phyloP scores from a whole-genome alignment of 768 basidiomycete species.

The Serendipita vermifera region DNA sequence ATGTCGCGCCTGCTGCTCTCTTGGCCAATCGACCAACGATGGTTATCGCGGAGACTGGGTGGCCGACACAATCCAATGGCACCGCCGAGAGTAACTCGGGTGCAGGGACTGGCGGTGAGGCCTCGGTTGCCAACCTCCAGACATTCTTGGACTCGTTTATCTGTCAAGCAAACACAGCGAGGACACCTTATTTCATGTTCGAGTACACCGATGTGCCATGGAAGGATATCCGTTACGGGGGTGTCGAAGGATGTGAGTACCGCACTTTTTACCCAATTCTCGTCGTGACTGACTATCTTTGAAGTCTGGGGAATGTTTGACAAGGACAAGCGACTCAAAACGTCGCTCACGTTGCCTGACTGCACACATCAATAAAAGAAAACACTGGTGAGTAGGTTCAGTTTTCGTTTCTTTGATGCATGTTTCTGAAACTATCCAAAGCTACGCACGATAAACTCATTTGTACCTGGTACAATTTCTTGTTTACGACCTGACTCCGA shows the following conservation, averaged over 20 bases:
- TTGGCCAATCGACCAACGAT: conserved; percentile 63
- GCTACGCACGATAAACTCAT: no score
- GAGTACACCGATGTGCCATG: conserved; percentile 72
- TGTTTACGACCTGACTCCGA: no score
- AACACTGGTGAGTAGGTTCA: no score
- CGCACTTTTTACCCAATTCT: conserved; percentile 10
- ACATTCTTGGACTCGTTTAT: conserved; percentile 76
- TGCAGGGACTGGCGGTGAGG: conserved; percentile 17
- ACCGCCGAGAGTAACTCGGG: conserved; percentile 32
- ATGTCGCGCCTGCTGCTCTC: conserved; percentile 42
- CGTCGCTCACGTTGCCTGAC: conserved; percentile 23
- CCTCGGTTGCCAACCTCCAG: conserved; percentile 33
- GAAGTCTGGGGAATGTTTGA: conserved; percentile 66
- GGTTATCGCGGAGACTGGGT: conserved; percentile 92
- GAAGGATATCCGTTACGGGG: conserved; percentile 35
- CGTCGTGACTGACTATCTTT: conserved; percentile 36
- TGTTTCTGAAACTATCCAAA: no score
- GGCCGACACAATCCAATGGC: conserved; percentile 59
- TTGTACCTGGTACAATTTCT: no score
- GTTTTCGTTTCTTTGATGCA: no score
- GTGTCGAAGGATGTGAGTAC: not conserved
- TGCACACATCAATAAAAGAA: conserved; percentile 17
- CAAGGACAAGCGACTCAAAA: conserved; percentile 28
- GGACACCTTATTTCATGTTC: conserved; percentile 80
- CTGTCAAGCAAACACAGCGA: conserved; percentile 72